Evolutionary conservation across 257 asterid species (phyloP).

Genomic region (Gardenia jasminoides): DNA sequence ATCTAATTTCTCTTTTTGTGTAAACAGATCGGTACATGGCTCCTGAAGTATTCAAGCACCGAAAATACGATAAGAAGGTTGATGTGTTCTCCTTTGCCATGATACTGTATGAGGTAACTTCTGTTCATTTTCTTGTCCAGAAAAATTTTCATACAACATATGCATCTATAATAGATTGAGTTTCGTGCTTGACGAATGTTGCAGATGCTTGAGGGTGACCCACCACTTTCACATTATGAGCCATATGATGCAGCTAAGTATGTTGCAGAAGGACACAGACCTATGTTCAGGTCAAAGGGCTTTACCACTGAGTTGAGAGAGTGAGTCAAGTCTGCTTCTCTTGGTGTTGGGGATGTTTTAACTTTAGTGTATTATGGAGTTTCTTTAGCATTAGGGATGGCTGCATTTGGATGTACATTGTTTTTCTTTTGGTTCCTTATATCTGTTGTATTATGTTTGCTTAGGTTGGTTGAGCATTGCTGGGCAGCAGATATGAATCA

Average conservation of each 20-base stretch:
- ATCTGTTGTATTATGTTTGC: background rate
- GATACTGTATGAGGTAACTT: slow-evolving; percentile 88
- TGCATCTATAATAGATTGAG: background rate
- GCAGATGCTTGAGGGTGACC: slow-evolving; percentile 99
- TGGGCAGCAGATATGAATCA: slow-evolving; percentile 83
- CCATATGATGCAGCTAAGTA: slow-evolving; percentile 92
- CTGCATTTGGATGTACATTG: background rate
- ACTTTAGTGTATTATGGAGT: background rate
- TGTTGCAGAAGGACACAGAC: slow-evolving; percentile 92
- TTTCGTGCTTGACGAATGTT: slow-evolving; percentile 14
- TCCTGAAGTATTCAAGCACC: slow-evolving; percentile 97
- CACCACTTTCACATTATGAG: slow-evolving; percentile 75
- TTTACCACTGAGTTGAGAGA: slow-evolving; percentile 67
- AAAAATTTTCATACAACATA: background rate
- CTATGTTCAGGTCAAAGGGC: slow-evolving; percentile 66
- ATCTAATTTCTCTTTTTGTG: slow-evolving; percentile 17
- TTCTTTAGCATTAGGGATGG: background rate
- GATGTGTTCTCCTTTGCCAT: slow-evolving; percentile 97
- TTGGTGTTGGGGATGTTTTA: background rate
- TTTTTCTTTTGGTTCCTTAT: background rate
- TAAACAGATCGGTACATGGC: slow-evolving; percentile 94
- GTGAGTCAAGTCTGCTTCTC: slow-evolving; percentile 47
- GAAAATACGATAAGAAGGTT: slow-evolving; percentile 93
- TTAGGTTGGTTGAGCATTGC: slow-evolving; percentile 68
- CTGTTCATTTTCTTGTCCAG: slow-evolving; percentile 2